A percentile compares a stretch with the other conserved stretches of the same genome.
These are phyloP conservation scores for Umbelopsis isabellina DNA, from an alignment of 192 early-diverging fungal species.

Conservation along the genomic window DNA sequence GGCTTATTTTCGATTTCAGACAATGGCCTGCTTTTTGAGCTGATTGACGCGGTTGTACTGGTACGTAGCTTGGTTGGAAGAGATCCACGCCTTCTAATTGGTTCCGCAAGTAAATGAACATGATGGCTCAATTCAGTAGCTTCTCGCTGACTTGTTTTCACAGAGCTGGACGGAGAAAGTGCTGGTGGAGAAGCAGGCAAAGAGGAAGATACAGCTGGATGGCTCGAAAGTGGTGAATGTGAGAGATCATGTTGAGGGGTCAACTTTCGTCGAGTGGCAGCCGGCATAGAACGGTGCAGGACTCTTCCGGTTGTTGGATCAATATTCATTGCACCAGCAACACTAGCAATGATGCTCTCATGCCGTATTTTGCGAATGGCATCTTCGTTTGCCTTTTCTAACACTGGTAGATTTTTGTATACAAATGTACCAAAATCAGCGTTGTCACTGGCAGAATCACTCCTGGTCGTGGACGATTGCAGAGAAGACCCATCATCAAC, in stretches of 20 bases:
- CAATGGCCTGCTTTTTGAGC: neutral
- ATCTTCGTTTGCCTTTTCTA: conserved; percentile 91
- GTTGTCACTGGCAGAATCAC: conserved; percentile 10
- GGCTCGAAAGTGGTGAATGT: neutral
- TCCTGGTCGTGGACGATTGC: neutral
- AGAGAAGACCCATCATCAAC: conserved; percentile 40
- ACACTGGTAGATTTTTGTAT: conserved; percentile 86
- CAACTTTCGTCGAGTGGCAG: conserved; percentile 35
- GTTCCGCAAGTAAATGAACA: neutral
- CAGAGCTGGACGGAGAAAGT: neutral
- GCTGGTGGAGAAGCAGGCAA: neutral
- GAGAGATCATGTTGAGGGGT: conserved; percentile 17
- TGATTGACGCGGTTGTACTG: neutral
- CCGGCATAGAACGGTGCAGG: conserved; percentile 46
- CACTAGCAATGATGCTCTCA: conserved; percentile 51
- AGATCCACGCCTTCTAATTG: conserved; percentile 6
- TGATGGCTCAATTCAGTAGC: neutral
- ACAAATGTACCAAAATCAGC: conserved; percentile 90
- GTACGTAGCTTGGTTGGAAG: conserved; percentile 12
- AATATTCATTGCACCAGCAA: neutral
- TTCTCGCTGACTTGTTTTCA: conserved; percentile 7
- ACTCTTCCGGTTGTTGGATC: conserved; percentile 21
- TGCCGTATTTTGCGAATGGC: conserved; percentile 79
- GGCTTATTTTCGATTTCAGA: conserved; percentile 3
- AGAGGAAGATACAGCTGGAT: neutral